Evolutionary conservation across 2,329 filamentous ascomycete species (phyloP), one percentile per base, ranked within the genome.

Genomic region (Verticillium alfalfae): DNA sequence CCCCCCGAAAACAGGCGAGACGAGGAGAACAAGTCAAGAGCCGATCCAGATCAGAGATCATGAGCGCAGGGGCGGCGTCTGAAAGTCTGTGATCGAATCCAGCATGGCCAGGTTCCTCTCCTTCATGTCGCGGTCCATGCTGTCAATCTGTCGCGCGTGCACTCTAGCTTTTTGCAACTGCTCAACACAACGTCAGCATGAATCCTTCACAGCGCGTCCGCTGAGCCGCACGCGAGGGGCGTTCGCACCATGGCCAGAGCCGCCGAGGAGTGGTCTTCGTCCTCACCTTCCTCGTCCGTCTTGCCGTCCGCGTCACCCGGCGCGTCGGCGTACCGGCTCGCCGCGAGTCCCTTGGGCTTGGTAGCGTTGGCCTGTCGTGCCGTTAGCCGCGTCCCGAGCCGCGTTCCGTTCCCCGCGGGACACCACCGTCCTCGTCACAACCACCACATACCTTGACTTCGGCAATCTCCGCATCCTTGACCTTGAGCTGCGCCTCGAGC

Each of bases 181-280:
- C 37, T 38, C 36, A 18, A 22, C 1, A 34, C 60, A 13, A 56
- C 13, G 65, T 70, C 68, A 74, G 69, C 62, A 66, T 65, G 62
- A 63, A 61, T 63, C 61, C 59, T 60, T 54, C 45, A 59, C 38
- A 26, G n/a, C 66, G 63, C 68, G 67, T 69, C 67, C 68, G 66
- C 71, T 69, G 72, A 72, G 69, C 71, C 74, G 73, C 73, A 78
- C 76, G 72, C 75, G 78, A 75, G 76, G 80, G 80, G 76, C 74
- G 75, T 71, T 79, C 86, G 81, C 83, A 89, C 86, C 85, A 83
- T 85, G 78, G 86, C 85, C 76, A 88, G 80, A 75, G 86, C 86
- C 72, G 81, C 79, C 72, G 86, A 88, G 75, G 85, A 85, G 78
- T 84, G 78, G 72, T 88, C 86, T 70, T 84, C 81, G 16, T 59